phyloP scores from a whole-genome alignment of 83 land plant genomes.

The Picea abies region DNA sequence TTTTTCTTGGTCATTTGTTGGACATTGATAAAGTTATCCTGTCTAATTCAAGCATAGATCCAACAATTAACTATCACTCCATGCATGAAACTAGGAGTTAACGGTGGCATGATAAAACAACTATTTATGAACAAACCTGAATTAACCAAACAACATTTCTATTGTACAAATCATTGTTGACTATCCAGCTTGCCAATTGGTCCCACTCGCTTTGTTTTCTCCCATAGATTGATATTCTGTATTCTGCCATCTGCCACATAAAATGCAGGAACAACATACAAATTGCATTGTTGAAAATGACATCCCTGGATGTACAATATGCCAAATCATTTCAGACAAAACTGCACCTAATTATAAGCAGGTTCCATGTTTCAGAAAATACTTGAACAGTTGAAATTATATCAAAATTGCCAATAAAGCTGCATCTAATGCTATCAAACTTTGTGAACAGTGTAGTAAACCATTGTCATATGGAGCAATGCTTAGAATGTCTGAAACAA shows the following conservation, averaged over 20 bases:
- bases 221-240: slow-evolving; percentile 94
- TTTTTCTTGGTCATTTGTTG: too few species aligned
- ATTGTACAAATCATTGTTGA: slow-evolving; percentile 92
- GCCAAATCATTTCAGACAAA: neutral
- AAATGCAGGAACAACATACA: neutral
- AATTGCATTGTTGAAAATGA: neutral
- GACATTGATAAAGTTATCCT: too few species aligned
- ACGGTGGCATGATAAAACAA: neutral
- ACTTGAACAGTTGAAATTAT: neutral
- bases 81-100: neutral
- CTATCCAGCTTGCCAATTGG: slow-evolving; percentile 97
- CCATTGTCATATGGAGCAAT: neutral
- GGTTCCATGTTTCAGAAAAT: neutral
- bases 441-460: neutral
- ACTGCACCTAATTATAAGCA: slow-evolving; percentile 7
- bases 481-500: neutral
- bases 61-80: neutral
- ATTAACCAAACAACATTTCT: slow-evolving; percentile 97
- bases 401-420: neutral
- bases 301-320: neutral
- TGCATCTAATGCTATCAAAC: neutral
- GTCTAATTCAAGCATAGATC: neutral
- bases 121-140: slow-evolving; percentile 62
- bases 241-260: slow-evolving; percentile 94
- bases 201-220: slow-evolving; percentile 99